Base-by-base conservation (phyloP, 1,284 basidiomycete genomes). In the Stereum hirsutum region DNA sequence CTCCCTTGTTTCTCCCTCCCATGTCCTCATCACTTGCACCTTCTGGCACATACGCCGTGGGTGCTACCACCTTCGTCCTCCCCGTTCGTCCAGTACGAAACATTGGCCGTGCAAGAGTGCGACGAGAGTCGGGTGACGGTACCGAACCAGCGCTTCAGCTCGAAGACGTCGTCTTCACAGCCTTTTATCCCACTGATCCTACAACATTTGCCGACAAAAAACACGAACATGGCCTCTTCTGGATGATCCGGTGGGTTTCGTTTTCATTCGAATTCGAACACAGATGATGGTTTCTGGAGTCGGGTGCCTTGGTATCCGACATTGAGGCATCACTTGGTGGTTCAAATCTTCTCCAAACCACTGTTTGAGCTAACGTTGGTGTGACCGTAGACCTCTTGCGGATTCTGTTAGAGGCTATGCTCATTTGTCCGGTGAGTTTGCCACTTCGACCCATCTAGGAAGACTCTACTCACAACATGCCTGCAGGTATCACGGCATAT, bases 91-190 rank as follows among this genome's bases (percentile, higher is more conserved):
- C 42, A 2, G 17, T 42, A 6, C 19, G 27, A 6, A 34, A 36
- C 7, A 30, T 50, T 12, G 50, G 52, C 10, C 41, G 42, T 8
- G 40, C 47, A 23, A 19, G 23, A 8, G 23, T 51, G 26, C 41
- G 30, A 2, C 24, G 34, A 3, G 34, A 40, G 11, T 26, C 20
- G 8, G 30, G 34, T 4, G 27, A 24, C 2, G 19, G 41, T 17
- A 33, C 32, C 5, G 43, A 31, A 17, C 48, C 46, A 11, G 48
- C 46, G 12, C 30, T 50, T 15, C 37, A 34, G 14, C 40, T 48
- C 7, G 50, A 52, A 31, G 49, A 51, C 20, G 46, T 52, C 19
- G 46, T 41, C 6, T 53, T 53, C 28, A 52, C 43, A n/a, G 51
- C 37, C 4, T 51, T 46, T 39, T 52, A 48, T 32, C 48, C 46